phyloP scores from a whole-genome alignment of 2,329 filamentous ascomycete species.

The Cercospora sp. region DNA sequence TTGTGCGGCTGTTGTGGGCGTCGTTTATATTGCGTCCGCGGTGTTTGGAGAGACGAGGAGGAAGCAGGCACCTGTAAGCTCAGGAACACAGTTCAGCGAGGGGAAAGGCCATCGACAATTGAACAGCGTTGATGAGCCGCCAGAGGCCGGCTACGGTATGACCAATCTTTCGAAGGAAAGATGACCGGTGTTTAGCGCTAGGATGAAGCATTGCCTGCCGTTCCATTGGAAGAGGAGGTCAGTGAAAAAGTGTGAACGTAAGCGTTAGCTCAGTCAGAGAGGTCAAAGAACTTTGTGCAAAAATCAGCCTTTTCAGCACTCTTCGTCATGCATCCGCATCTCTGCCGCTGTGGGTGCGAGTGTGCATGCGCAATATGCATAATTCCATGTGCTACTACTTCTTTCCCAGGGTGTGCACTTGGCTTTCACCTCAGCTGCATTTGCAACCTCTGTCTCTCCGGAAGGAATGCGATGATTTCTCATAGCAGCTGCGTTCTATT shows the following conservation, averaged over 20 bases:
- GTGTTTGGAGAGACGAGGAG: conserved; percentile 34
- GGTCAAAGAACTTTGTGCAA: background rate
- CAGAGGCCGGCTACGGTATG: background rate
- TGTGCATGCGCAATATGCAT: background rate
- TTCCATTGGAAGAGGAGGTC: background rate
- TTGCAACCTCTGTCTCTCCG: background rate
- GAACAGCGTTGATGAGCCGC: conserved; percentile 6
- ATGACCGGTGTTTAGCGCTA: background rate
- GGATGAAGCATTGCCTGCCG: background rate
- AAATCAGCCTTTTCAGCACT: background rate
- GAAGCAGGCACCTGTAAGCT: background rate
- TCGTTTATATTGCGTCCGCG: conserved; percentile 43
- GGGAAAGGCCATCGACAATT: conserved; percentile 9
- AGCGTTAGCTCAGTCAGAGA: background rate
- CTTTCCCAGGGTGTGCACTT: background rate
- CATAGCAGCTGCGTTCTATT: conserved; percentile 5
- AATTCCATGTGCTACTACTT: background rate
- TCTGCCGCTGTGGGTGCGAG: background rate
- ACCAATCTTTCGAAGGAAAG: background rate
- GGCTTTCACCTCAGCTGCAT: background rate
- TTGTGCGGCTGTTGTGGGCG: conserved; percentile 50
- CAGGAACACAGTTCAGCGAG: background rate
- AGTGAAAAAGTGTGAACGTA: background rate
- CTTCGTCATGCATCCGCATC: background rate
- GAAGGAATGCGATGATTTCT: background rate